These are phyloP conservation scores for Paraphaeosphaeria minitans DNA, from an alignment of 2,329 filamentous ascomycete species.

Conservation along the genomic window DNA sequence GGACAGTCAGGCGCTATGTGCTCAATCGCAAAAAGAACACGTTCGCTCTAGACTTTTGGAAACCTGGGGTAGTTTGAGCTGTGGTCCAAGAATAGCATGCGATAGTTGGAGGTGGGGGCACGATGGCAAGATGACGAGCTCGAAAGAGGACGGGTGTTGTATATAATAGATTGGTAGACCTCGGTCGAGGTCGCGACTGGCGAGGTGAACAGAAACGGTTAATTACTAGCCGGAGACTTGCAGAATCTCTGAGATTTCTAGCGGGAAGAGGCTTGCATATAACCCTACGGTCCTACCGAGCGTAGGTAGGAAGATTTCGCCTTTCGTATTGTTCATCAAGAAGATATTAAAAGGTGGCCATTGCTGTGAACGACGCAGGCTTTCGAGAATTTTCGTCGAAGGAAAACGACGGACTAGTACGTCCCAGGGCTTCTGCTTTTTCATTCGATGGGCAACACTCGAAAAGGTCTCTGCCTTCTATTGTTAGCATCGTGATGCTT, in stretches of 20 bases:
- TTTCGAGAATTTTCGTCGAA: constrained; percentile 7
- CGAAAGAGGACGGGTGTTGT: constrained; percentile 24
- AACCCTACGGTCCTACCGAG: constrained; percentile 15
- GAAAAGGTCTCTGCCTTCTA: constrained; percentile 14
- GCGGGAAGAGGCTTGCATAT: constrained; percentile 28
- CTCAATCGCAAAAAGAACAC: constrained; percentile 19
- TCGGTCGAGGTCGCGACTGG: constrained; percentile 35
- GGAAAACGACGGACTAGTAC: constrained; percentile 9
- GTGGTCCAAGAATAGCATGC: constrained; percentile 34
- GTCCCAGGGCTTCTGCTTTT: constrained; percentile 1
- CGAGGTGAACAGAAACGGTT: constrained; percentile 28
- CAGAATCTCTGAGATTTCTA: constrained; percentile 27
- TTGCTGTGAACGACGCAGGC: background rate
- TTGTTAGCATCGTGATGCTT: constrained; percentile 23
- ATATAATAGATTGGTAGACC: constrained; percentile 43
- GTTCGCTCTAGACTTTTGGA: constrained; percentile 34
- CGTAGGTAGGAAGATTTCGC: constrained; percentile 11
- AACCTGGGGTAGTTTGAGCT: constrained; percentile 20
- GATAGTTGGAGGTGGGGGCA: constrained; percentile 18
- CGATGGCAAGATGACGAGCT: constrained; percentile 20
- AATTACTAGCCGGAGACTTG: constrained; percentile 30
- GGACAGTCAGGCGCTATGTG: constrained; percentile 18
- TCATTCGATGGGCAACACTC: background rate
- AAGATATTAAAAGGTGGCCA: constrained; percentile 19
- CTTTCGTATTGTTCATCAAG: constrained; percentile 37